Base-by-base conservation (phyloP, 2,329 filamentous ascomycete species). In the Beauveria sp. region DNA sequence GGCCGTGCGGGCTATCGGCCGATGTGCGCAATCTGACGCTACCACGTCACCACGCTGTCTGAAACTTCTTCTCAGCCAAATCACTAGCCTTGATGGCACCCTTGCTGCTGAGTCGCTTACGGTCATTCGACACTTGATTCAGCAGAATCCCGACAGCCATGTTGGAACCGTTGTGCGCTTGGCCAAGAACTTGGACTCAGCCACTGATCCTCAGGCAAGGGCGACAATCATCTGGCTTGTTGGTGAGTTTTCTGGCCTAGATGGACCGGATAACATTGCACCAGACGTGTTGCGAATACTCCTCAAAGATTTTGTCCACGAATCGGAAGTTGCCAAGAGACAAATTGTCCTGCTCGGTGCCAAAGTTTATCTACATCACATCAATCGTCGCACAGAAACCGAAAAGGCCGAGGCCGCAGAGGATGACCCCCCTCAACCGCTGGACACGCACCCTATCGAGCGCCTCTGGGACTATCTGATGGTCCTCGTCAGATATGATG, bases 211-310 rank as follows among this genome's bases (percentile, higher is more conserved):
- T 1, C 88, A 92, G 63, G 94, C 94, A 3, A 84, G 94, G 66
- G 94, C 94, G 3, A 96, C 91, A 55, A 97, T 99, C 64, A 89
- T 99, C 67, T 99, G 94, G 94, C 84, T 99, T 0, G 92, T 97
- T 0, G 94, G 94, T 51, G 94, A 99, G 73, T 97, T 96, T 68
- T 86, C 93, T 0, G 91, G 91, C 0, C 74, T 89, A 3, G 85
- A 91, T 61, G 84, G 87, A 10, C 87, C 92, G 63, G 87, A 94
- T 70, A 96, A 96, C 68, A 93, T 99, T 63, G 94, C 94, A 0
- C 87, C 93, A 0, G 94, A 99, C 69, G 92, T 97, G 7, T 77
- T 97, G 40, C 86, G 94, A 8, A 93, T 97, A 48, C 77, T 99
- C 2, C 83, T 92, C 50, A 93, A 92, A 71, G 88, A 87, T 20